Evolutionary conservation across 805 yeast genomes (phyloP).

Genomic region (Scheffersomyces ergatensis): DNA sequence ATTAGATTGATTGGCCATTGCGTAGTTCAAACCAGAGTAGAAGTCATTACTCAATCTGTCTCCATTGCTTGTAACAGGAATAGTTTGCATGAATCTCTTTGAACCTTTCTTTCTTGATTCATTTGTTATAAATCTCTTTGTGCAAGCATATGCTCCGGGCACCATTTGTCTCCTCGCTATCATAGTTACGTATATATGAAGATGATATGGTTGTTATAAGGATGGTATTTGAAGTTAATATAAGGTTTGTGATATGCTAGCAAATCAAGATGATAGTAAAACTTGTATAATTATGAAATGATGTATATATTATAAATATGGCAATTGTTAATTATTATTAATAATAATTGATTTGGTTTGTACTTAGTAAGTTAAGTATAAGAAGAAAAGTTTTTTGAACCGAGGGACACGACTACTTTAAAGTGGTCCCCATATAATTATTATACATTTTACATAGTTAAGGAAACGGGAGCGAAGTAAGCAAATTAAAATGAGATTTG

Average conservation of each 20-base stretch:
- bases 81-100: constrained; percentile 35
- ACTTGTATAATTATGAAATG: no score
- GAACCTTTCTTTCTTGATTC: constrained; percentile 15
- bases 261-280: background rate
- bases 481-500: background rate
- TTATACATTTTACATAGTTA: no score
- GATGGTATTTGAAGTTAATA: background rate
- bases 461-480: no score
- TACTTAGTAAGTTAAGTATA: no score
- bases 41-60: constrained; percentile 12
- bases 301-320: no score
- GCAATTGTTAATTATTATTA: no score
- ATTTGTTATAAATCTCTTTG: constrained; percentile 1
- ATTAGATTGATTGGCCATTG: constrained; percentile 5
- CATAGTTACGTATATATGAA: background rate
- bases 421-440: background rate
- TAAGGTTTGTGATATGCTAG: background rate
- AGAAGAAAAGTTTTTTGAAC: background rate
- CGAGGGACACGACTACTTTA: background rate
- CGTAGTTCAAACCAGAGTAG: constrained; percentile 19
- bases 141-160: background rate
- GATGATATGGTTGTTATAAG: no score
- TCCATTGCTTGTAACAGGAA: constrained; percentile 19
- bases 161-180: background rate
- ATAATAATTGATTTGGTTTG: no score